phyloP scores from a whole-genome alignment of 257 asterid genomes.

The Lycium barbarum region DNA sequence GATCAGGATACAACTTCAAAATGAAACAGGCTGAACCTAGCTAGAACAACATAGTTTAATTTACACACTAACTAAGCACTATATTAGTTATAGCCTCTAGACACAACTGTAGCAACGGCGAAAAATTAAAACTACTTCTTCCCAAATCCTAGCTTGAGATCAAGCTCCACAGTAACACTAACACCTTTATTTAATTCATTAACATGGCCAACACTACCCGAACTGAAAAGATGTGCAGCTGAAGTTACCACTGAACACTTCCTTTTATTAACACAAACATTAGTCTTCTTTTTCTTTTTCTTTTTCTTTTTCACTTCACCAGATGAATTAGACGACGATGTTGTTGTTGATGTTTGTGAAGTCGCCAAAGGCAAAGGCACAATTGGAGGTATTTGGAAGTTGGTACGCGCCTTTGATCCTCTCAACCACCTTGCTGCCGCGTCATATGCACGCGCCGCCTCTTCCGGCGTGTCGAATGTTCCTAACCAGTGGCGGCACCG shows the following conservation, averaged over 20 bases:
- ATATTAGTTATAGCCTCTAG: neutral
- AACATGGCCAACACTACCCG: neutral
- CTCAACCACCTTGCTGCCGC: conserved; percentile 84
- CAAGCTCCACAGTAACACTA: conserved; percentile 60
- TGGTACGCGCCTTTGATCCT: conserved; percentile 79
- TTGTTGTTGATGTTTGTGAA: conserved; percentile 29
- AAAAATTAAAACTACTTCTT: neutral
- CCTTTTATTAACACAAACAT: conserved; percentile 17
- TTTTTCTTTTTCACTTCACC: conserved; percentile 29
- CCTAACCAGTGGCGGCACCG: conserved; percentile 96
- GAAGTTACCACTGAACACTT: conserved; percentile 73
- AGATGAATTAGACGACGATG: conserved; percentile 34
- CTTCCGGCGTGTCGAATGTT: conserved; percentile 87
- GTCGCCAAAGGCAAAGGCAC: conserved; percentile 43
- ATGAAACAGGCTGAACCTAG: neutral
- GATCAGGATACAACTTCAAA: neutral
- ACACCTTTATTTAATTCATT: conserved; percentile 11
- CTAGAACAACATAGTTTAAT: neutral
- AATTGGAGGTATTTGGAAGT: conserved; percentile 62
- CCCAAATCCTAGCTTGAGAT: conserved; percentile 44
- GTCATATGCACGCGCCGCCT: conserved; percentile 91
- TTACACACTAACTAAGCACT: neutral
- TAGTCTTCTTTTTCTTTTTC: conserved; percentile 26
- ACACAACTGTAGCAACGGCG: neutral
- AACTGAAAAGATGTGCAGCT: conserved; percentile 61